These are phyloP conservation scores for Orbilia ellipsospora DNA, from an alignment of 2,329 filamentous ascomycete species.

Conservation along the genomic window DNA sequence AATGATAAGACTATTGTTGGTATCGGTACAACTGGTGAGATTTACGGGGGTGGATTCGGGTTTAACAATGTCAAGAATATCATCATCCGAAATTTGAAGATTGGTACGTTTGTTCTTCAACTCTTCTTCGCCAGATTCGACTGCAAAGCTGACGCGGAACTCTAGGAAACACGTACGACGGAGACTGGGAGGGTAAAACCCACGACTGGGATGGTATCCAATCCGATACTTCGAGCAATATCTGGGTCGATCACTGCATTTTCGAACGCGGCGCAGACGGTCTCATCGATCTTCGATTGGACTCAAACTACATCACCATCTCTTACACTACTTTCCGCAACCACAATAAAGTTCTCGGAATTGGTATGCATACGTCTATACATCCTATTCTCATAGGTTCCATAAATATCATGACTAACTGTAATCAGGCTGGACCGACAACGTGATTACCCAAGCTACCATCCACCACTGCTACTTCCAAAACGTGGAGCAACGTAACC, in stretches of 20 bases:
- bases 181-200: conserved; percentile 48
- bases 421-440: conserved; percentile 56
- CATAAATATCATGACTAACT: too few species aligned
- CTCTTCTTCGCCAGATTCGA: neutral
- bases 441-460: conserved; percentile 57
- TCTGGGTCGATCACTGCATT: conserved; percentile 58
- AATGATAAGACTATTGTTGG: conserved; percentile 51
- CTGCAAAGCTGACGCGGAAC: too few species aligned
- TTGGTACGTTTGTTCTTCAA: conserved; percentile 29
- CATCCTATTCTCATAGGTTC: too few species aligned
- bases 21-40: conserved; percentile 56
- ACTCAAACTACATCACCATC: conserved; percentile 58
- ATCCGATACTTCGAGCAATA: conserved; percentile 57
- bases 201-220: conserved; percentile 59
- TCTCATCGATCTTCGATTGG: conserved; percentile 57
- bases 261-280: conserved; percentile 57
- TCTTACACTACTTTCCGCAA: conserved; percentile 57
- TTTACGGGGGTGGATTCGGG: conserved; percentile 56
- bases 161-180: conserved; percentile 56
- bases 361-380: conserved; percentile 33
- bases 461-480: conserved; percentile 59
- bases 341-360: conserved; percentile 59
- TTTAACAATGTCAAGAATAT: conserved; percentile 56
- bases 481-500: conserved; percentile 56
- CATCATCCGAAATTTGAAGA: conserved; percentile 58